phyloP scores from a whole-genome alignment of 1,284 basidiomycete species.

The Leccinum cinnamomeum region DNA sequence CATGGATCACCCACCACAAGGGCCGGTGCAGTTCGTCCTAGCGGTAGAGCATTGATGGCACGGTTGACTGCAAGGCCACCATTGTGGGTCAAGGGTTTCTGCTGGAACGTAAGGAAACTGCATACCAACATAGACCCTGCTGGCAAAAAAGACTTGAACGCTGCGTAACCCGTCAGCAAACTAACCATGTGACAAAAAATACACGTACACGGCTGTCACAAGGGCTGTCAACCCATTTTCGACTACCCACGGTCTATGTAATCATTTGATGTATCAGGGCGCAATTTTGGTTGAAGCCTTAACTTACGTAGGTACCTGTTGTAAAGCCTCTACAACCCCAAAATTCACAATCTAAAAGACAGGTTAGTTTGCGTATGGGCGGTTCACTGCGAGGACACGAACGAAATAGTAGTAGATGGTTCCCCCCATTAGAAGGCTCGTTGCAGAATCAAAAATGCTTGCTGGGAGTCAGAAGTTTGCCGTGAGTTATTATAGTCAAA shows the following conservation, averaged over 20 bases:
- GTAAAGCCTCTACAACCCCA: constrained; percentile 9
- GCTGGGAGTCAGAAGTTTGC: constrained; percentile 5
- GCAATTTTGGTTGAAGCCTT: background rate
- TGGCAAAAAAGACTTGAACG: constrained; percentile 21
- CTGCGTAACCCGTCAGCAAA: constrained; percentile 9
- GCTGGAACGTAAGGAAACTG: background rate
- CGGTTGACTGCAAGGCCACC: constrained; percentile 12
- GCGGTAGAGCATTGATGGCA: constrained; percentile 7
- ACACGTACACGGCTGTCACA: constrained; percentile 18
- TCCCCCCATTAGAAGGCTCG: constrained; percentile 21
- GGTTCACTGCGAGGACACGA: constrained; percentile 1
- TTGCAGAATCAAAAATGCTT: constrained; percentile 21
- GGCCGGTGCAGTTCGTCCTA: constrained; percentile 14
- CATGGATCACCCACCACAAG: constrained; percentile 13
- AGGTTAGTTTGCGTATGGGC: background rate
- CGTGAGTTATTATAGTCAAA: background rate
- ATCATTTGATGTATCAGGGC: constrained; percentile 4
- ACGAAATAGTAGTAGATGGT: constrained; percentile 25
- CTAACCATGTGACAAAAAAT: background rate
- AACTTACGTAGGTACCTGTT: constrained; percentile 13
- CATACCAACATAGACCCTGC: constrained; percentile 15
- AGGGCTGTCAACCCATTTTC: constrained; percentile 18
- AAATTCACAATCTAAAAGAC: constrained; percentile 19
- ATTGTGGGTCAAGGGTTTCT: background rate
- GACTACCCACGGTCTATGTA: constrained; percentile 16